These are phyloP conservation scores for Spizellomyces sp. DNA, from an alignment of 192 early-diverging fungal species.

Conservation along the genomic window DNA sequence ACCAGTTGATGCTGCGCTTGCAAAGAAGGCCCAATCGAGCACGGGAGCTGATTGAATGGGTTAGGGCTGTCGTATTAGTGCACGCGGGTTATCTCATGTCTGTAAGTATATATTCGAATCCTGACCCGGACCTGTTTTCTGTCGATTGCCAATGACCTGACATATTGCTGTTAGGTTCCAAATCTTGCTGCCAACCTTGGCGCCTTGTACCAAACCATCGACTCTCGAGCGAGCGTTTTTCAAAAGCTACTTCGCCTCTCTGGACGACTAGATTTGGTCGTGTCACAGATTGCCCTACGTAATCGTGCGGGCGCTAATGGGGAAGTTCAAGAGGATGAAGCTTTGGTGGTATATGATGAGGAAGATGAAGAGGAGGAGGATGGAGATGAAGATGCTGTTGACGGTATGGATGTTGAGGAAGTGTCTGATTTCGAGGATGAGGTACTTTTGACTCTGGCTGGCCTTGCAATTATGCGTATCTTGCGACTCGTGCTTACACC, in stretches of 20 bases:
- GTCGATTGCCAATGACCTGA: neutral
- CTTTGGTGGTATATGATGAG: slow-evolving; percentile 42
- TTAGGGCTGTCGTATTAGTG: slow-evolving; percentile 43
- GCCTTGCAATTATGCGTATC: slow-evolving; percentile 8
- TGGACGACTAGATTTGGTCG: slow-evolving; percentile 51
- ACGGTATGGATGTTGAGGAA: slow-evolving; percentile 29
- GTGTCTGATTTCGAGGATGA: slow-evolving; percentile 11
- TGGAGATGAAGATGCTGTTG: slow-evolving; percentile 17
- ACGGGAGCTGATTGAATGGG: slow-evolving; percentile 47
- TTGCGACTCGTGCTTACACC: neutral
- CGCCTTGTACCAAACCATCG: slow-evolving; percentile 40
- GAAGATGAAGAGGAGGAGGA: slow-evolving; percentile 24
- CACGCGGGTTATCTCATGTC: slow-evolving; percentile 50
- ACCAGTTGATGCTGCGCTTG: slow-evolving; percentile 37
- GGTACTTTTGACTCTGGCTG: slow-evolving; percentile 11
- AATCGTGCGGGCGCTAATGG: slow-evolving; percentile 7
- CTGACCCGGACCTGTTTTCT: neutral
- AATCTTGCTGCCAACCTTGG: slow-evolving; percentile 32
- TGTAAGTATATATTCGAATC: slow-evolving; percentile 21
- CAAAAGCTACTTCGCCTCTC: slow-evolving; percentile 43
- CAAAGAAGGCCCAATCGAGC: slow-evolving; percentile 45
- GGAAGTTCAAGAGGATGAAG: slow-evolving; percentile 34
- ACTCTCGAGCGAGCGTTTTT: slow-evolving; percentile 25
- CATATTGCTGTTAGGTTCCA: slow-evolving; percentile 9
- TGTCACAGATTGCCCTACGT: slow-evolving; percentile 36